Percentiles rank a stretch among this genome's conserved stretches.
Conservation (phyloP, 345 rosid species). For the Gossypium rotundifolium region DNA sequence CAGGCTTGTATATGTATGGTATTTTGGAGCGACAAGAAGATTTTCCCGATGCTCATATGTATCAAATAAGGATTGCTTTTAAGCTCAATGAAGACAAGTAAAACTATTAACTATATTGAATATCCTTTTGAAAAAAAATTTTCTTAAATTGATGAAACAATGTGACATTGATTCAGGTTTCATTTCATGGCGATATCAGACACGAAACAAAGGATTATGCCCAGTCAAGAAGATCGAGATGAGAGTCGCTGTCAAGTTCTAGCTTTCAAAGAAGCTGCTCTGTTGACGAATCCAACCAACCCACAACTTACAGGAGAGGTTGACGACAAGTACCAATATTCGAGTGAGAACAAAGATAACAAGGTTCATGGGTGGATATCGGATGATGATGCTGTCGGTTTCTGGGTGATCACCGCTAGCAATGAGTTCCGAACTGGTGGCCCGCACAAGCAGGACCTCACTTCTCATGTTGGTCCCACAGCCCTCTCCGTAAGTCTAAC, state of each 20-base stretch:
- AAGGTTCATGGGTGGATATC: slow-evolving; percentile 79
- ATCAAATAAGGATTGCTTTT: slow-evolving; percentile 79
- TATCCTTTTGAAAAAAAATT: background rate
- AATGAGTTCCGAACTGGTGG: slow-evolving; percentile 64
- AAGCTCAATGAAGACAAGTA: slow-evolving; percentile 61
- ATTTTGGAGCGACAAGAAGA: slow-evolving; percentile 64
- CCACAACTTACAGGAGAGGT: slow-evolving; percentile 71
- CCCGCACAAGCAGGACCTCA: slow-evolving; percentile 77
- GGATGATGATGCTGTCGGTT: slow-evolving; percentile 41
- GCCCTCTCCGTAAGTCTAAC: slow-evolving; percentile 47
- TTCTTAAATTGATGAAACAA: too few relatives aligned
- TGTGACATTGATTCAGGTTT: slow-evolving; percentile 41
- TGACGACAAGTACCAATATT: slow-evolving; percentile 85
- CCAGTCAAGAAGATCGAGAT: slow-evolving; percentile 41
- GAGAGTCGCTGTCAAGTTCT: slow-evolving; percentile 28
- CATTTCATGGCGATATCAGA: slow-evolving; percentile 74
- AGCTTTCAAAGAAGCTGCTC: slow-evolving; percentile 89
- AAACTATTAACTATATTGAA: background rate
- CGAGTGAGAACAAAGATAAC: slow-evolving; percentile 46
- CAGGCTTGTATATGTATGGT: slow-evolving; percentile 66
- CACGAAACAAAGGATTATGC: slow-evolving; percentile 67
- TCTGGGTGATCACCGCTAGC: slow-evolving; percentile 85
- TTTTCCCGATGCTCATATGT: slow-evolving; percentile 86
- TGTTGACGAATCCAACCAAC: slow-evolving; percentile 50
- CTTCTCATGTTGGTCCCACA: slow-evolving; percentile 75